These are phyloP conservation scores for Candida loeiensis DNA, from an alignment of 805 yeast genomes.

Conservation along the genomic window DNA sequence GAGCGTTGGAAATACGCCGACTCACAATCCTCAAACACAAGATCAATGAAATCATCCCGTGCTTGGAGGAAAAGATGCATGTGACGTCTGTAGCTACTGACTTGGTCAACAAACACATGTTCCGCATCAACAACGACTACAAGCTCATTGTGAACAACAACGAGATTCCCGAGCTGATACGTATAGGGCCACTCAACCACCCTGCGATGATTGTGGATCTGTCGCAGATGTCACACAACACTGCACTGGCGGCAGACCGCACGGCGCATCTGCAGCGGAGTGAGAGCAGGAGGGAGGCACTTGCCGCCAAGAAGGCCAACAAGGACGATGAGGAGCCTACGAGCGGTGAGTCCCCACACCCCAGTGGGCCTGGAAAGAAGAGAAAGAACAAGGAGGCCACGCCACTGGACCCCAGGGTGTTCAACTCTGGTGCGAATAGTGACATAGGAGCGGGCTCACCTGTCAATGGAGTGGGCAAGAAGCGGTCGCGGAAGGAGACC, in stretches of 20 bases:
- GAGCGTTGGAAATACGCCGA: slow-evolving; percentile 24
- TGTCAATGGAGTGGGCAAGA: slow-evolving; percentile 17
- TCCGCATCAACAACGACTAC: slow-evolving; percentile 76
- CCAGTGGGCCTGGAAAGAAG: slow-evolving; percentile 6
- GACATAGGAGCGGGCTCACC: slow-evolving; percentile 13
- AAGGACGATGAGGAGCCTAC: slow-evolving; percentile 30
- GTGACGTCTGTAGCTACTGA: slow-evolving; percentile 91
- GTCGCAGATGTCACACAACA: slow-evolving; percentile 27
- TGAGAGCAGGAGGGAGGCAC: slow-evolving; percentile 87
- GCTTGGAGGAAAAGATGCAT: slow-evolving; percentile 95
- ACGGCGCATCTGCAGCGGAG: slow-evolving; percentile 74
- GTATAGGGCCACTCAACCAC: slow-evolving; percentile 78
- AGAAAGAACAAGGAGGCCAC: slow-evolving; percentile 19
- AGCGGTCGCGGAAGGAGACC: slow-evolving; percentile 14
- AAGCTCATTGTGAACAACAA: slow-evolving; percentile 63
- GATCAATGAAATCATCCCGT: slow-evolving; percentile 75
- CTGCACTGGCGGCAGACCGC: slow-evolving; percentile 37
- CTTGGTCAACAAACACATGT: slow-evolving; percentile 61
- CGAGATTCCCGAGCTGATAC: slow-evolving; percentile 78
- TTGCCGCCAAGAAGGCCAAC: slow-evolving; percentile 79
- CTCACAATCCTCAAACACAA: slow-evolving; percentile 41
- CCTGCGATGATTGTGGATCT: slow-evolving; percentile 80
- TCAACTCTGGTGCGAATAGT: neutral
- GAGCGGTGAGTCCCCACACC: neutral
- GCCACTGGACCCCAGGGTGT: slow-evolving; percentile 16